A percentile compares a stretch with the other conserved stretches of the same genome.
These are phyloP conservation scores for Aspergillus olivimuriae DNA, from an alignment of 495 filamentous ascomycete genomes.

Conservation along the genomic window DNA sequence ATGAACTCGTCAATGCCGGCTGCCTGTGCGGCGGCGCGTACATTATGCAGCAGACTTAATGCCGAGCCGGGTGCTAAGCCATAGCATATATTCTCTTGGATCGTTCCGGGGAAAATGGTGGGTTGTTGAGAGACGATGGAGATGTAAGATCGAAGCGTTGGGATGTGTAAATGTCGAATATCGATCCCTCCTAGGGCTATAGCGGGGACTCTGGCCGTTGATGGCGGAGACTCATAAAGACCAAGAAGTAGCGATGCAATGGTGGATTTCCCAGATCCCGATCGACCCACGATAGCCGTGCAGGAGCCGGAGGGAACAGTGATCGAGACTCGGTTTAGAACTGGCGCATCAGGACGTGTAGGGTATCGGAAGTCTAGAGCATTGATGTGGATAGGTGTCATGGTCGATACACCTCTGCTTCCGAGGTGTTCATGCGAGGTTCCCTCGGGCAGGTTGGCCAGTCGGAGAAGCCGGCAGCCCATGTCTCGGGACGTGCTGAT, in stretches of 20 bases:
- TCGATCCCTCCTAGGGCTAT: slow-evolving; percentile 54
- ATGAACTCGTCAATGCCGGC: slow-evolving; percentile 82
- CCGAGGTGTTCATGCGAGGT: slow-evolving; percentile 54
- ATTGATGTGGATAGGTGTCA: slow-evolving; percentile 57
- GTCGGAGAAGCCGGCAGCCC: slow-evolving; percentile 66
- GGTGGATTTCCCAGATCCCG: slow-evolving; percentile 87
- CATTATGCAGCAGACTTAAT: slow-evolving; percentile 27
- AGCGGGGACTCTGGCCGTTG: slow-evolving; percentile 12
- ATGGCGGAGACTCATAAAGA: slow-evolving; percentile 46
- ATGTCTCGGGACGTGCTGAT: slow-evolving; percentile 66
- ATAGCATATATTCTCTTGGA: slow-evolving; percentile 77
- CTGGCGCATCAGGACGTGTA: slow-evolving; percentile 38
- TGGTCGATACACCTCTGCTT: slow-evolving; percentile 33
- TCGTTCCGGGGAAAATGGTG: slow-evolving; percentile 65
- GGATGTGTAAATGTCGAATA: slow-evolving; percentile 51
- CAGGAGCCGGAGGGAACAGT: slow-evolving; percentile 51
- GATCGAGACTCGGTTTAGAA: slow-evolving; percentile 57
- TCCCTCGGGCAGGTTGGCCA: slow-evolving; percentile 51
- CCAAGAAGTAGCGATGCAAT: slow-evolving; percentile 67
- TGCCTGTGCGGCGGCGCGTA: slow-evolving; percentile 54
- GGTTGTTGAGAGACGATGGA: slow-evolving; percentile 73
- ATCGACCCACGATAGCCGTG: slow-evolving; percentile 73
- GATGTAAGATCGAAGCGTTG: slow-evolving; percentile 60
- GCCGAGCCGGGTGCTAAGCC: slow-evolving; percentile 46
- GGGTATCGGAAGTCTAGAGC: slow-evolving; percentile 66